A percentile compares a stretch with the other conserved stretches of the same genome.
Evolutionary conservation across 2,329 filamentous ascomycete species (phyloP).

Genomic region (Colletotrichum lini): DNA sequence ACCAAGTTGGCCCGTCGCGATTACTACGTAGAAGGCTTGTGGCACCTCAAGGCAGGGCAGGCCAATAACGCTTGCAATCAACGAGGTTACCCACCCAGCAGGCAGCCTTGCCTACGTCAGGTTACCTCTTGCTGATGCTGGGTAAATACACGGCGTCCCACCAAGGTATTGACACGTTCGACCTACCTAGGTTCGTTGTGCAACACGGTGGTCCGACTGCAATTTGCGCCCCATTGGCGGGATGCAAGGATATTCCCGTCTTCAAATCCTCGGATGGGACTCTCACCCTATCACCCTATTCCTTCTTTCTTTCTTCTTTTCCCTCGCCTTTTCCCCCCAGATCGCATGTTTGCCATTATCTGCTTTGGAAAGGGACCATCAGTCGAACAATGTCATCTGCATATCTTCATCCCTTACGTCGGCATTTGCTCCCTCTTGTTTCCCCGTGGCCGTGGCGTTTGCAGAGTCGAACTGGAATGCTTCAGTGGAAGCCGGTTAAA

Average conservation of each 20-base stretch:
- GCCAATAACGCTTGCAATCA: conserved; percentile 13
- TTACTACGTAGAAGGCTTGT: not conserved
- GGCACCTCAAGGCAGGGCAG: conserved; percentile 10
- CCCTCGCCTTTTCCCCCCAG: not conserved
- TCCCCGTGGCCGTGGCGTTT: not conserved
- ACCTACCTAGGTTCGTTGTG: no score
- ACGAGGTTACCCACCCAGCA: not conserved
- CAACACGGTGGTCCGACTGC: conserved; percentile 22
- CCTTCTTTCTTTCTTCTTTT: no score
- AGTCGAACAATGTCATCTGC: conserved; percentile 13
- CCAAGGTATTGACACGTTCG: no score
- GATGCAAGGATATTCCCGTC: conserved; percentile 29
- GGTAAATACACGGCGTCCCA: no score
- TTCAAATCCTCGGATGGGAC: not conserved
- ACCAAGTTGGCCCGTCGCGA: not conserved
- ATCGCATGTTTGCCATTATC: not conserved
- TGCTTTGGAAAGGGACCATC: not conserved
- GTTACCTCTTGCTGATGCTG: no score
- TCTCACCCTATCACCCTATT: not conserved
- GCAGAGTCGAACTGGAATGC: conserved; percentile 11
- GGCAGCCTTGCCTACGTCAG: conserved; percentile 4
- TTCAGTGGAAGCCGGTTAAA: not conserved
- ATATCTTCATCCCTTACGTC: conserved; percentile 7
- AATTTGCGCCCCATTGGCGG: conserved; percentile 23
- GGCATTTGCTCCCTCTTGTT: not conserved